phyloP scores from a whole-genome alignment of 768 basidiomycete genomes.

The Mycena filopes region DNA sequence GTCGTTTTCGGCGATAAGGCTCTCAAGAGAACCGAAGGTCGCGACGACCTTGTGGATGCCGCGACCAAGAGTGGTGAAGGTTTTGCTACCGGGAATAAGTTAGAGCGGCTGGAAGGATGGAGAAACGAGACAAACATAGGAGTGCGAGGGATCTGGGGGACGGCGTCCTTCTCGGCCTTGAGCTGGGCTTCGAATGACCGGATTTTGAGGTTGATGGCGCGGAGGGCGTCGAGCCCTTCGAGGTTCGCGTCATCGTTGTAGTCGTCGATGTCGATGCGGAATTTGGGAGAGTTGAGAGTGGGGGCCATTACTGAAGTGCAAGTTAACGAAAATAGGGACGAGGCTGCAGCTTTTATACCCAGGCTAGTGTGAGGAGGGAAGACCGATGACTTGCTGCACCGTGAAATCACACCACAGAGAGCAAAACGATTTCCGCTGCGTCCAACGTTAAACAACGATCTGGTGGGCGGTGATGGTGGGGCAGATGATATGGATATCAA shows the following conservation, averaged over 20 bases:
- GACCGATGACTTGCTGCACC: too few relatives aligned
- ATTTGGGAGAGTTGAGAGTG: too few relatives aligned
- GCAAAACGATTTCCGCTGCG: too few relatives aligned
- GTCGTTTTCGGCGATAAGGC: constrained; percentile 6
- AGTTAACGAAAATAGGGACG: neutral
- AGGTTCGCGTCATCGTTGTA: neutral
- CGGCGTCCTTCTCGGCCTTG: neutral
- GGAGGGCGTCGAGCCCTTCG: neutral
- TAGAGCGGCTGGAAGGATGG: neutral
- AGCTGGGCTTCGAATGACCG: neutral
- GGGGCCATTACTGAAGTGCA: neutral
- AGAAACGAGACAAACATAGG: too few relatives aligned
- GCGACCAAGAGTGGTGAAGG: neutral
- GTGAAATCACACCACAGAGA: too few relatives aligned
- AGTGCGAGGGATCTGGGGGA: neutral
- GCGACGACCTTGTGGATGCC: neutral
- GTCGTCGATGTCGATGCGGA: neutral
- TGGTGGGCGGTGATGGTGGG: too few relatives aligned
- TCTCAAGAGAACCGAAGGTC: neutral
- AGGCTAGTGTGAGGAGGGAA: too few relatives aligned
- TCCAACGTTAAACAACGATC: too few relatives aligned
- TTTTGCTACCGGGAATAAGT: too few relatives aligned
- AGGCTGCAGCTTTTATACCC: too few relatives aligned
- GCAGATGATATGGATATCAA: too few relatives aligned
- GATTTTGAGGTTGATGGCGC: neutral